Evolutionary conservation across 441 rosid species (phyloP).

Genomic region (Pelargonium australe): DNA sequence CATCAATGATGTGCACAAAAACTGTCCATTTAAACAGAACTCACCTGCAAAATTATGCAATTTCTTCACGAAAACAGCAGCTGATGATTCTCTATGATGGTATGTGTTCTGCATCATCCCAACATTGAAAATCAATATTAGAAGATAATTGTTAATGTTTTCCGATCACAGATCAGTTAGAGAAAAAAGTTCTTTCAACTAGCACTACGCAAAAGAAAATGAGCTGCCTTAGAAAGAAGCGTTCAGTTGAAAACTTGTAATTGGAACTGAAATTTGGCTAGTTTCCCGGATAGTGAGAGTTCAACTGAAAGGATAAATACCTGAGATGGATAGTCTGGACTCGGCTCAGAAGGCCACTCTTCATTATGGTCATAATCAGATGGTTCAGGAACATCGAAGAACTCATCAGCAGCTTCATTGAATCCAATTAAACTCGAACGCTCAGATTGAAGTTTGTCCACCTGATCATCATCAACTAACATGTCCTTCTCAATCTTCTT

Average conservation of each 20-base stretch:
- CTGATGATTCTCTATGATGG: conserved; percentile 48
- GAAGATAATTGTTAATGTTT: not conserved
- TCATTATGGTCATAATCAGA: conserved; percentile 30
- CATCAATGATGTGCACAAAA: conserved; percentile 9
- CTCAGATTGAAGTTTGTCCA: conserved; percentile 37
- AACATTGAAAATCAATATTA: conserved; percentile 15
- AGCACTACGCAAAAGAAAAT: not conserved
- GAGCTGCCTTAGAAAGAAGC: not conserved
- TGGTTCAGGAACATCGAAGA: conserved; percentile 79
- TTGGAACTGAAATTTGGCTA: too few relatives aligned
- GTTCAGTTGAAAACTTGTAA: too few relatives aligned
- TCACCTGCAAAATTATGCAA: conserved; percentile 71
- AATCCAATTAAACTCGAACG: conserved; percentile 46
- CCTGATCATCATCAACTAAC: conserved; percentile 26
- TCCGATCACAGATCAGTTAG: not conserved
- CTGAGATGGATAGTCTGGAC: conserved; percentile 32
- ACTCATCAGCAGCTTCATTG: conserved; percentile 66
- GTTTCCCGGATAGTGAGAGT: not conserved
- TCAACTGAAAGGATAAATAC: conserved; percentile 27
- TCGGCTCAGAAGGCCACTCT: conserved; percentile 38
- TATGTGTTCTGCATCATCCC: conserved; percentile 28
- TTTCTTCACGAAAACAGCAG: conserved; percentile 61
- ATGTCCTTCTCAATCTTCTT: conserved; percentile 23
- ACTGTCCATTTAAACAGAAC: conserved; percentile 15
- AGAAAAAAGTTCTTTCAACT: not conserved